phyloP scores from a whole-genome alignment of 495 filamentous ascomycete species.

The Neurospora sp. region DNA sequence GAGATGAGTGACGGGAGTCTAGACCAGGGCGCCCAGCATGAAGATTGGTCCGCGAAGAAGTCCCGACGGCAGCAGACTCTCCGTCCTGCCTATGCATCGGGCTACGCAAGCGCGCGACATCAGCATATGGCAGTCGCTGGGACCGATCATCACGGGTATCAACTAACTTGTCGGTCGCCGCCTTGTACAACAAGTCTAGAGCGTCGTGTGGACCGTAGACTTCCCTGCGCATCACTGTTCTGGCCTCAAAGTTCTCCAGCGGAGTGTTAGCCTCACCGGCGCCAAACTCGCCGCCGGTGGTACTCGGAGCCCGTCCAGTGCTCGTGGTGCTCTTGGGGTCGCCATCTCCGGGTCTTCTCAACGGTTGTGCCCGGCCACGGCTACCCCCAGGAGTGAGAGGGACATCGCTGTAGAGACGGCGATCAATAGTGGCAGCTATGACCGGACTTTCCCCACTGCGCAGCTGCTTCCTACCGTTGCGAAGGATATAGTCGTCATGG shows the following conservation, averaged over 20 bases:
- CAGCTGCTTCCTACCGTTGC: slow-evolving; percentile 44
- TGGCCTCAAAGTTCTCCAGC: slow-evolving; percentile 49
- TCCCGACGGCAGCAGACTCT: slow-evolving; percentile 3
- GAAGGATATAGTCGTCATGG: slow-evolving; percentile 42
- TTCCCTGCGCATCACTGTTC: slow-evolving; percentile 51
- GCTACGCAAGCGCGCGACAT: slow-evolving; percentile 6
- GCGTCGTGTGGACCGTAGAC: slow-evolving; percentile 63
- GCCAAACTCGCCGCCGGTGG: slow-evolving; percentile 34
- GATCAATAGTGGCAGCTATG: slow-evolving; percentile 23
- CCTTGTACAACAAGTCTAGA: slow-evolving; percentile 59
- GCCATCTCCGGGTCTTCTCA: slow-evolving; percentile 39
- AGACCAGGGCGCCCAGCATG: slow-evolving; percentile 10
- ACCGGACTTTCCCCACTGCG: slow-evolving; percentile 30
- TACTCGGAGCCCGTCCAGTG: slow-evolving; percentile 8
- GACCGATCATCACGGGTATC: slow-evolving; percentile 6
- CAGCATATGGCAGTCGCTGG: slow-evolving; percentile 8
- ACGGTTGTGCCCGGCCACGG: slow-evolving; percentile 45
- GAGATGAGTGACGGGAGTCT: slow-evolving; percentile 12
- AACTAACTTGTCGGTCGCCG: slow-evolving; percentile 49
- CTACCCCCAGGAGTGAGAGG: slow-evolving; percentile 57
- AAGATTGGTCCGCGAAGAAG: slow-evolving; percentile 9
- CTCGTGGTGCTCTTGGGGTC: slow-evolving; percentile 18
- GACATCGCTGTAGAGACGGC: slow-evolving; percentile 34
- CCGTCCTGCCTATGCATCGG: slow-evolving; percentile 17
- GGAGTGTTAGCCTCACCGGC: slow-evolving; percentile 33